Evolutionary conservation across 1,284 basidiomycete species (phyloP), one percentile per base, ranked within the genome.

Genomic region (Ustilago cynodontis): DNA sequence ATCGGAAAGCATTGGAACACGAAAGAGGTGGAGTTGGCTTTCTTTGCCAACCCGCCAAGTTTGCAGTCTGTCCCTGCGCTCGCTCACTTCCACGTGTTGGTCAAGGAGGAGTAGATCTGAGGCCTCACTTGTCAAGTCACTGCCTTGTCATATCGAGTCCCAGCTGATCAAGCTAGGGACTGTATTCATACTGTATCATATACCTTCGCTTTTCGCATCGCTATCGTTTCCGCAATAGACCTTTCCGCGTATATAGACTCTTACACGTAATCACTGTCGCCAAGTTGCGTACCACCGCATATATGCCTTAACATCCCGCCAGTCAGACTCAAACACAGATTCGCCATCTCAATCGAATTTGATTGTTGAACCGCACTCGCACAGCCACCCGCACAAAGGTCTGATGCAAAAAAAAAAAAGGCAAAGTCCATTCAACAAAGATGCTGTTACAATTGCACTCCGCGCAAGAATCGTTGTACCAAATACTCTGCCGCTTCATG

Each of bases 401-500:
- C n/a, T n/a, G n/a, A n/a, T n/a, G n/a, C n/a, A n/a, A n/a, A n/a
- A n/a, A n/a, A n/a, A n/a, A n/a, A n/a, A n/a, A n/a, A n/a, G n/a
- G n/a, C n/a, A n/a, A 37, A 37, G 35, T 37, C 9, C 35, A 37
- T 37, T 43, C 13, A 41, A 41, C 16, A 16, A 10, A 41, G 37
- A 41, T 33, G 31, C 31, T 33, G 6, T 33, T 33, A 33, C 31
- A 6, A 5, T 11, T 33, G 31, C 31, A 37, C 8, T 37, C 9
- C 35, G 3, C 14, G n/a, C 51, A 73, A 59, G 24, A 73, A 77
- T 31, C 51, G 49, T 28, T 67, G 54, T 9, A 57, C 62, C 29
- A 77, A 43, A 54, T 73, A 77, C 16, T 64, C 73, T 14, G 37
- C 62, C 28, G 75, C 82, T 6, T 82, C 82, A 26, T 76, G 77